These are phyloP conservation scores for Schizochytrium sp. DNA, from an alignment of 108 stramenopile species.

Conservation along the genomic window DNA sequence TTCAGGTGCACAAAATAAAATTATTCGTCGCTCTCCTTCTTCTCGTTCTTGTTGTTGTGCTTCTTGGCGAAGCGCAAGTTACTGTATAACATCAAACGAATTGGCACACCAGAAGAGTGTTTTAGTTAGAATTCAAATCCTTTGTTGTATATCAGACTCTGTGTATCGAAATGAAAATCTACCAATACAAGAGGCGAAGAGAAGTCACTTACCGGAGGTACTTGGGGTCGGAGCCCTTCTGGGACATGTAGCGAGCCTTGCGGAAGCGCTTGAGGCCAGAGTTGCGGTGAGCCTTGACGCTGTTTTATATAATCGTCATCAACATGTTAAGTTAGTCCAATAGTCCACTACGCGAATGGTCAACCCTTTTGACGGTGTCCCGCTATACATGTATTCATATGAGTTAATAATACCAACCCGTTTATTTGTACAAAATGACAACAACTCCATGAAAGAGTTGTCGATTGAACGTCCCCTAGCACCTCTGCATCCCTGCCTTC, in stretches of 20 bases:
- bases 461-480: no score
- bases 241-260: conserved; percentile 31
- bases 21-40: conserved; percentile 27
- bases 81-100: not conserved
- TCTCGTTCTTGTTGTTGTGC: conserved; percentile 51
- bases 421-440: no score
- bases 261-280: conserved; percentile 48
- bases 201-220: conserved; percentile 27
- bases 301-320: not conserved
- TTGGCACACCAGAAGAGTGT: not conserved
- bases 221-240: conserved; percentile 60
- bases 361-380: no score
- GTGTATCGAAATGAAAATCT: not conserved
- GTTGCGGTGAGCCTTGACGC: conserved; percentile 59
- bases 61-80: conserved; percentile 51
- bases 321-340: not conserved
- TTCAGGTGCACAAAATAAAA: not conserved
- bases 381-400: no score
- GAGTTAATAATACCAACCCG: no score
- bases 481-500: no score
- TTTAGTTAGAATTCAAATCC: not conserved
- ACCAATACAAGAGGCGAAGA: not conserved
- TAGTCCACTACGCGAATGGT: no score
- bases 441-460: no score
- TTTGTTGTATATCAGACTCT: not conserved